These are phyloP conservation scores for Gentiana macrophylla DNA, from an alignment of 257 asterid species.

Conservation along the genomic window DNA sequence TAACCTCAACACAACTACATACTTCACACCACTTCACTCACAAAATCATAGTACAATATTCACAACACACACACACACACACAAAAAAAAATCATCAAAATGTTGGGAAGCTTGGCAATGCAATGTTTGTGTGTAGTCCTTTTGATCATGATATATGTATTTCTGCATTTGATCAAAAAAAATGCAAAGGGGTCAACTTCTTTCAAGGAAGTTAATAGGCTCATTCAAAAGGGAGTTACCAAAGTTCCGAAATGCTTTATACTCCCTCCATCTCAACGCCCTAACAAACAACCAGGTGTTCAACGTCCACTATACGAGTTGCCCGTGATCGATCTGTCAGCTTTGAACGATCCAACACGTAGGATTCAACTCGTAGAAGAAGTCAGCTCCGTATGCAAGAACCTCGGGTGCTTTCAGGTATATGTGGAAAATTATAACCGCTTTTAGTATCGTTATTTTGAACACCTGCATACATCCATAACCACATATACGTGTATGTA, in stretches of 20 bases:
- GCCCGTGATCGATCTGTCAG: slow-evolving; percentile 11
- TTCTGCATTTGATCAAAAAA: too few relatives aligned
- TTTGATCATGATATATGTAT: too few relatives aligned
- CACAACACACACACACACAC: too few relatives aligned
- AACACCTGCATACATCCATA: not conserved
- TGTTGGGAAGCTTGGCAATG: too few relatives aligned
- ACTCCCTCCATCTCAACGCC: slow-evolving; percentile 13
- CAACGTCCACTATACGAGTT: not conserved
- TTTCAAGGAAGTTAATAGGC: slow-evolving; percentile 3
- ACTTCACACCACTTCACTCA: too few relatives aligned
- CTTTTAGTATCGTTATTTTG: not conserved
- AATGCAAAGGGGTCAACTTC: not conserved
- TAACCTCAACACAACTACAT: too few relatives aligned
- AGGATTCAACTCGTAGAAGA: slow-evolving; percentile 5
- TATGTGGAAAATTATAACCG: not conserved
- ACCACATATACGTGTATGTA: not conserved
- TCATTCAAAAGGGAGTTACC: slow-evolving; percentile 6
- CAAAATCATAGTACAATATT: too few relatives aligned
- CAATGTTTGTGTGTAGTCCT: too few relatives aligned
- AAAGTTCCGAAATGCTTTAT: slow-evolving; percentile 5
- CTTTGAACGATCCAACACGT: slow-evolving; percentile 1
- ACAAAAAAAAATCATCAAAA: too few relatives aligned
- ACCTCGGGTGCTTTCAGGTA: slow-evolving; percentile 16
- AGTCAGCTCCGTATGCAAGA: slow-evolving; percentile 10
- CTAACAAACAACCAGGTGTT: not conserved